Base-by-base conservation (phyloP, 2,329 filamentous ascomycete species). In the Aureobasidium sp. region DNA sequence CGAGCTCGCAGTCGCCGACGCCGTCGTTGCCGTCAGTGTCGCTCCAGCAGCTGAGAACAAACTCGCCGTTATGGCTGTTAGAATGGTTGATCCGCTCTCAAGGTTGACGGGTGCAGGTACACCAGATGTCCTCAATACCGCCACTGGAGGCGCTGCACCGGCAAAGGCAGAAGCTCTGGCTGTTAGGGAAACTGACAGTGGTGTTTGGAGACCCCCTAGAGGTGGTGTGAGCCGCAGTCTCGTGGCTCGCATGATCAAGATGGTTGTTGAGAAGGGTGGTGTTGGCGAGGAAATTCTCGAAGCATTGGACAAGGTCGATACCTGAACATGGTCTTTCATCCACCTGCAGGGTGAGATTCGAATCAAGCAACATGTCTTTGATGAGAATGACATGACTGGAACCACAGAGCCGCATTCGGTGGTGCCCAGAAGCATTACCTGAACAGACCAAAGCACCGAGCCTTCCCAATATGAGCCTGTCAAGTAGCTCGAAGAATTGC, bases 1-100 rank as follows among this genome's bases (percentile, higher is more conserved):
- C 73, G 94, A 99, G 74, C 85, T 99, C 16, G 90, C 91, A 2
- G 93, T 97, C 4, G 94, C 94, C 1, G 93, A 97, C 70, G 85
- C 87, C 13, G 90, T 94, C 3, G 79, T 97, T 49, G 94, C 93
- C 1, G 84, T 97, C 5, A 96, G 91, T 0, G 82, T 96, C 37
- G 84, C 84, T 95, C 41, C 84, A 84, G 5, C 70, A 69, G 25
- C 58, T 36, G 1, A 66, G 65, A 41, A 51, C 51, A 8, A 58
- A 50, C 47, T 68, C 25, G 66, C 64, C 44, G 62, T 81, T 29
- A 70, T 81, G 8, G 74, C 77, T 0, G 71, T 81, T 54, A 73
- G 79, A 5, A 78, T 77, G 10, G 76, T 81, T 41, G 79, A 81
- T 64, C 77, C 78, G 11, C 79, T 79, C 0, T 78, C 76, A 1